phyloP scores from a whole-genome alignment of 75 land plant species.

The Sequoia sempervirens region DNA sequence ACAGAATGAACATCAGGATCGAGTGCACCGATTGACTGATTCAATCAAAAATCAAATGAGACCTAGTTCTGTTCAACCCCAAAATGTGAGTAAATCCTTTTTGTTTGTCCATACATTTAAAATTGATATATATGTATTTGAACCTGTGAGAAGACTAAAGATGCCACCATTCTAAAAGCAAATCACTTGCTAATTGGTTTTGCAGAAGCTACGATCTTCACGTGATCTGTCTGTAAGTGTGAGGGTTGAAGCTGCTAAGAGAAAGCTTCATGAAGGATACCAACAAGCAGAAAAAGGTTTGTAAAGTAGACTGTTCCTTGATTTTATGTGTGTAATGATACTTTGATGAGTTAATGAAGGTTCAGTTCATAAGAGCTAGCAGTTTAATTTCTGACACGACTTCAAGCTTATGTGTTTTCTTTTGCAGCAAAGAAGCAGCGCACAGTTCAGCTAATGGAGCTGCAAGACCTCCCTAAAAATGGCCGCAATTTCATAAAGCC shows the following conservation, averaged over 20 bases:
- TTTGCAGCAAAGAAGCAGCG: constrained; percentile 45
- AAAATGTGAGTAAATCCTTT: constrained; percentile 1
- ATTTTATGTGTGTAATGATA: background rate
- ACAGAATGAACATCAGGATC: background rate
- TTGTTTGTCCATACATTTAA: background rate
- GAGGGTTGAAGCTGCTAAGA: constrained; percentile 27
- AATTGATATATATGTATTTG: background rate
- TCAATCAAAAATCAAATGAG: background rate
- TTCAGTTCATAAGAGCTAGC: background rate
- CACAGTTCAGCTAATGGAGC: constrained; percentile 42
- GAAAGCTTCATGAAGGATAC: constrained; percentile 37
- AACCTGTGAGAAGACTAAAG: background rate
- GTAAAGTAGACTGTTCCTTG: background rate
- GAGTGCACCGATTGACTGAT: background rate
- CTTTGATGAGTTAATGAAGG: background rate
- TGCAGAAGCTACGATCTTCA: constrained; percentile 28
- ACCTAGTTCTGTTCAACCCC: background rate
- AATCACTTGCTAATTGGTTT: background rate
- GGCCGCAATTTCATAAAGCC: constrained; percentile 28
- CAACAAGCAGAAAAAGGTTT: constrained; percentile 31
- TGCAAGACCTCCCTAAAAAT: constrained; percentile 41
- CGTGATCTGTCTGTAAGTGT: constrained; percentile 26
- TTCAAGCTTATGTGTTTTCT: background rate
- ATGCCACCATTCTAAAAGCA: background rate
- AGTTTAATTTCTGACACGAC: background rate